These are phyloP conservation scores for Chrysosporium keratinophilum DNA, from an alignment of 2,329 filamentous ascomycete species.

Conservation along the genomic window DNA sequence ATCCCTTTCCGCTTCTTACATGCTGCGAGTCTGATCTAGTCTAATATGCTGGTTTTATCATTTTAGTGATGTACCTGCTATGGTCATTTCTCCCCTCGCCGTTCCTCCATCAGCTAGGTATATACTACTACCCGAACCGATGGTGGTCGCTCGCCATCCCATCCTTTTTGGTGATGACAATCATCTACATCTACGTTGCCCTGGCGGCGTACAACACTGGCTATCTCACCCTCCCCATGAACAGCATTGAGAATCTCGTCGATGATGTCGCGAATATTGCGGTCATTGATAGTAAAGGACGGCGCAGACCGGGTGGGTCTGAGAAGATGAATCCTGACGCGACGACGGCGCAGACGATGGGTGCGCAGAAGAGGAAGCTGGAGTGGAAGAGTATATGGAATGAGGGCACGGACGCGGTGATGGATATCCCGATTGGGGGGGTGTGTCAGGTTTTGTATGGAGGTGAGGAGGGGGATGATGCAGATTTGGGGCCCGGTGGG, in stretches of 20 bases:
- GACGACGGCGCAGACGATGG: conserved; percentile 35
- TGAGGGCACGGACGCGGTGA: conserved; percentile 86
- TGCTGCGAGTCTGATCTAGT: neutral
- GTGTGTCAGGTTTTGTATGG: conserved; percentile 94
- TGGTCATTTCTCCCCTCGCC: conserved; percentile 91
- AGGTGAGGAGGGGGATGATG: conserved; percentile 28
- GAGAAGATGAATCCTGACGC: conserved; percentile 35
- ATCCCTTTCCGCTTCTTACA: conserved; percentile 20
- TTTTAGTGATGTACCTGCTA: conserved; percentile 50
- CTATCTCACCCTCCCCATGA: conserved; percentile 71
- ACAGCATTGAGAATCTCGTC: conserved; percentile 76
- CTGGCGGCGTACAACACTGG: conserved; percentile 84
- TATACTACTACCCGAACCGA: conserved; percentile 91
- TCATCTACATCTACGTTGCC: conserved; percentile 90
- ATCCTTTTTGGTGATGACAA: conserved; percentile 73
- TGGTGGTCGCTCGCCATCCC: conserved; percentile 97
- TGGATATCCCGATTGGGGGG: conserved; percentile 90
- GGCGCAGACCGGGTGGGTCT: conserved; percentile 39
- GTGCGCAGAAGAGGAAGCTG: conserved; percentile 33
- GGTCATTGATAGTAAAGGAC: conserved; percentile 62
- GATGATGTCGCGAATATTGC: conserved; percentile 83
- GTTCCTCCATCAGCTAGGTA: conserved; percentile 83
- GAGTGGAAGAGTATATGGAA: conserved; percentile 82
- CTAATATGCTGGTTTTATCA: neutral
- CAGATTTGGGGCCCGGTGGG: neutral